Conservation (phyloP, 169 alveolate genomes). For the Perkinsus marinus region DNA sequence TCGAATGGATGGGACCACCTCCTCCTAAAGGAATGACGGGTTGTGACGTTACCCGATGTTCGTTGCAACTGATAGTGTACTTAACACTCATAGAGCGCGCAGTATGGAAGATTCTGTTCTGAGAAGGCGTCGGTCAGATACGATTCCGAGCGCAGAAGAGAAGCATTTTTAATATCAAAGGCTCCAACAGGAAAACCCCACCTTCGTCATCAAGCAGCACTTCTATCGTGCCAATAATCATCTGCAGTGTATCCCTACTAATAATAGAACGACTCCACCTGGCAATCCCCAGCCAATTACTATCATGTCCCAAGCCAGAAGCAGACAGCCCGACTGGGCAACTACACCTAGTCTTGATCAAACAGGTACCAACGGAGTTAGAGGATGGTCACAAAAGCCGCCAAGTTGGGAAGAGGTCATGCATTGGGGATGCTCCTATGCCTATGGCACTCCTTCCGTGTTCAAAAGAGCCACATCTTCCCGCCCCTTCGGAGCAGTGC, state of each 20-base stretch:
- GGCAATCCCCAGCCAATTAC: neutral
- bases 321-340: neutral
- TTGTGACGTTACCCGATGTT: too few relatives aligned
- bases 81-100: too few relatives aligned
- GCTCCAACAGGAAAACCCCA: neutral
- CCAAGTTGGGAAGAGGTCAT: neutral
- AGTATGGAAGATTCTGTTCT: neutral
- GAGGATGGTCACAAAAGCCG: neutral
- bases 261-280: too few relatives aligned
- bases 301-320: neutral
- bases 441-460: neutral
- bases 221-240: neutral
- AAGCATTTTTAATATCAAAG: neutral
- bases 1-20: too few relatives aligned
- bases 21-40: too few relatives aligned
- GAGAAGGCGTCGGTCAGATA: neutral
- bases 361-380: neutral
- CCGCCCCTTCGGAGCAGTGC: neutral
- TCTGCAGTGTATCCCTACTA: neutral
- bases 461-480: neutral
- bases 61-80: too few relatives aligned
- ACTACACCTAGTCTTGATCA: neutral
- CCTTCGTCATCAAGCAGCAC: neutral
- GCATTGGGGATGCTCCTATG: neutral
- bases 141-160: neutral